Evolutionary conservation across 257 asterid species (phyloP), one percentile per base, ranked within the genome.

Genomic region (Przewalskia tangutica): DNA sequence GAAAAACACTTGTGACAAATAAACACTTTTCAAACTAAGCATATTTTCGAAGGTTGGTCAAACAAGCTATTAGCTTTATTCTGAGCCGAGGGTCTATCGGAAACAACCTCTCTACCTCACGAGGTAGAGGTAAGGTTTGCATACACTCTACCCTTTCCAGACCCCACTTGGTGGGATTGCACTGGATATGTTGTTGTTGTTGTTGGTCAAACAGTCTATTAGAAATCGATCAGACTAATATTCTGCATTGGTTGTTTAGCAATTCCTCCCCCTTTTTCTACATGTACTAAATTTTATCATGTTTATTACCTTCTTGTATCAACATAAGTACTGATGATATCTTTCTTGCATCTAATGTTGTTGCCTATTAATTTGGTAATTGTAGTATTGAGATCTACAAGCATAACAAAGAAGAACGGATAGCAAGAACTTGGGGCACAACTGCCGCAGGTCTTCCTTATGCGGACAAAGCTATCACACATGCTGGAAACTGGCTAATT

Each of bases 351-450:
- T 67, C 76, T 38, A 51, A 17, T 8, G 76, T 16, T 38, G 3
- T 18, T 64, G 13, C 8, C n/a, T 58, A 18, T 51, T 12, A 0
- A 5, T 64, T 50, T 82, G 85, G 36, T 40, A 64, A 84, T 88
- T 83, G 76, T 82, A 95, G 98, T 84, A 90, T 95, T n/a, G 98
- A 95, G 85, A 91, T 93, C 46, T 95, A 91, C 91, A 95, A 95
- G 86, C 98, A 95, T 88, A 90, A 92, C 84, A 95, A 93, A 85
- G 98, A 95, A 89, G 98, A 95, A 84, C 89, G 98, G 81, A 89
- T 93, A 42, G 98, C 98, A 62, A 88, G 98, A 86, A 91, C 97
- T 6, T 95, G 98, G 98, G 98, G 98, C 40, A 95, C 97, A 81
- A 93, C 97, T 6, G 95, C 95, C 70, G 90, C 89, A 20, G 98